Base-by-base conservation (phyloP, 345 rosid species). In the Gynandropsis gynandra region DNA sequence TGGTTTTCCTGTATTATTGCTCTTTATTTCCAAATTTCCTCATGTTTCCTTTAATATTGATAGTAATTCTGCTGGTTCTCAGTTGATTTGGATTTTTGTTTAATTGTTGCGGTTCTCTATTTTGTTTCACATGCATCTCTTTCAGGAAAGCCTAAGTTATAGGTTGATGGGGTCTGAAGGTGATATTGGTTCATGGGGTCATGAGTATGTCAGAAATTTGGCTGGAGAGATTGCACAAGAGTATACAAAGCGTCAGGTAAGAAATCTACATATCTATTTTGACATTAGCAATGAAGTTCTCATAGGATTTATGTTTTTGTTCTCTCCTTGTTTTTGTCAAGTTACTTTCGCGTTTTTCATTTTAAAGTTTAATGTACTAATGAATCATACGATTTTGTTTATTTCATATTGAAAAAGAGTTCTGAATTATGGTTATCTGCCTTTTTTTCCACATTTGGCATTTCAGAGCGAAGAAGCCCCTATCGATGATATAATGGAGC, bases 101-200 rank as follows among this genome's bases (percentile, higher is more conserved):
- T 9, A 17, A 24, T 2, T 18, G 18, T 10, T 40, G 6, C 33
- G 14, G 41, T 13, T 64, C 16, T 50, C 45, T 10, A 43, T 35
- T 47, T 53, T 62, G 21, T 33, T 12, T 16, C 20, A 33, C 47
- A 29, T 7, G n/a, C n/a, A 12, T 29, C 37, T 46, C 6, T 58
- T 59, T 7, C 78, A 90, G 96, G 97, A 92, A 71, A 92, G 90
- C 67, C 76, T 92, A 61, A 67, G 75, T 57, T 92, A 79, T 72
- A 78, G 93, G 66, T 68, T 92, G 68, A 34, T 83, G 66, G 98
- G 98, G 49, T 76, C 95, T 8, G 85, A 74, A 52, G 89, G 86
- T 58, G 98, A 92, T 66, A 82, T 92, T 54, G 97, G 93, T 59
- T 92, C 95, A 1, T 92, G 95, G 96, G 98, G 95, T 31, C 97